Base-by-base conservation (phyloP, 345 rosid species). In the Lagerstroemia speciosa region DNA sequence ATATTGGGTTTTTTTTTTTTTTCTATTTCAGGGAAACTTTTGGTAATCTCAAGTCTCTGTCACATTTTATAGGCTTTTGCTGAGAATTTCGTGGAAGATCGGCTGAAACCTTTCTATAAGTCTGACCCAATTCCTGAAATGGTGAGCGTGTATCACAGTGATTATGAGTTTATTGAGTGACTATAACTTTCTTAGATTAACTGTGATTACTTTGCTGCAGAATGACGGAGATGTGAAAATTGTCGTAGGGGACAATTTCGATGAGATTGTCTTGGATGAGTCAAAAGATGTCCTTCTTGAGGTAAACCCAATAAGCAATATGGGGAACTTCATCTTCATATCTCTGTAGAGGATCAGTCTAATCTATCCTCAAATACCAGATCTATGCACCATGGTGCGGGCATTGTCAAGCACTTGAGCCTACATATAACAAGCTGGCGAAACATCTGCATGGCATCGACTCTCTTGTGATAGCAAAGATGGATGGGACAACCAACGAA, bases 371-470 rank as follows among this genome's bases (percentile, higher is more conserved):
- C 69, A 58, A 24, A 64, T 75, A 31, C 71, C 79, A 94, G 99
- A 86, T 94, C 52, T 86, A 94, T 75, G 97, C 98, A 67, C 97
- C 99, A 55, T 91, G 99, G 99, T 94, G 99, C 71, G 99, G 99
- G 65, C 99, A 94, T 82, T 94, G 99, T 79, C 97, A 94, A 83
- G 71, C 98, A 38, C 80, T 94, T 43, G 99, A 94, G 79, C 97
- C 97, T 66, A 87, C 86, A 63, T 94, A 91, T 62, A 82, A 85
- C 87, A 94, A 94, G 73, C 95, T 94, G 78, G 99, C 93, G 50
- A 88, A 84, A 81, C 98, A 91, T 83, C 80, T 94, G 61, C 78
- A 70, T 6, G 87, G 74, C 67, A 86, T 94, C 70, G 92, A 94
- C 50, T 91, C 98, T 60, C 67, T 91, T 57, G 88, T 94, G 71